Base-by-base conservation (phyloP, 768 basidiomycete genomes). In the Hortiboletus campestris region DNA sequence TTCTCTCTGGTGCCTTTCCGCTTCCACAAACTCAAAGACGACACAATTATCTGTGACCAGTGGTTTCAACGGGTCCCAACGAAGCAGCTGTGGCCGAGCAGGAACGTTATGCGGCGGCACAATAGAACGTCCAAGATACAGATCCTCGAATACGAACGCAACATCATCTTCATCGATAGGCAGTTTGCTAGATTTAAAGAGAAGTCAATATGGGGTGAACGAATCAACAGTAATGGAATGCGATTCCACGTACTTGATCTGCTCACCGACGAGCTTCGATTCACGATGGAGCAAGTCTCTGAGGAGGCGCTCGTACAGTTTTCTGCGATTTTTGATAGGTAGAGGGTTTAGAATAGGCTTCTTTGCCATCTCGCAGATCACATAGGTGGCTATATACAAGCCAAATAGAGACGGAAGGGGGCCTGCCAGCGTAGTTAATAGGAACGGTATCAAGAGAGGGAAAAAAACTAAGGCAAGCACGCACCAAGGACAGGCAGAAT, bases 361-460 rank as follows among this genome's bases (percentile, higher is more conserved):
- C 6, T 82, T 88, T 2, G 94, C 91, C 48, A 98, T 74, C 53
- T 88, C 88, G 68, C 90, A 91, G 7, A 95, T 74, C 54, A 99
- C 84, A 67, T 91, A 98, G 0, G 92, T 91, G 19, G 91, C 90
- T 38, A 88, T 86, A 61, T 96, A 81, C 57, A 98, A 79, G 16
- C 95, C 97, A 68, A 99, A 98, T 55, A 96, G 84, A 2, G 89
- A 83, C 0, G 94, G 95, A 9, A 97, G 73, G 0, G 94, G 90
- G 0, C 70, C 70, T 71, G 39, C 3, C 1, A 46, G 9, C 29
- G 2, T 12, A 25, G 25, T 63, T 32, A 56, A 50, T n/a, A n/a
- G n/a, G 25, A 13, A 54, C 14, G 20, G 5, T 7, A 43, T n/a
- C 22, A n/a, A 22, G 28, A 49, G 22, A 31, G 16, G 22, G 17